These are phyloP conservation scores for Dendrothele bispora DNA, from an alignment of 768 basidiomycete genomes.

Conservation along the genomic window DNA sequence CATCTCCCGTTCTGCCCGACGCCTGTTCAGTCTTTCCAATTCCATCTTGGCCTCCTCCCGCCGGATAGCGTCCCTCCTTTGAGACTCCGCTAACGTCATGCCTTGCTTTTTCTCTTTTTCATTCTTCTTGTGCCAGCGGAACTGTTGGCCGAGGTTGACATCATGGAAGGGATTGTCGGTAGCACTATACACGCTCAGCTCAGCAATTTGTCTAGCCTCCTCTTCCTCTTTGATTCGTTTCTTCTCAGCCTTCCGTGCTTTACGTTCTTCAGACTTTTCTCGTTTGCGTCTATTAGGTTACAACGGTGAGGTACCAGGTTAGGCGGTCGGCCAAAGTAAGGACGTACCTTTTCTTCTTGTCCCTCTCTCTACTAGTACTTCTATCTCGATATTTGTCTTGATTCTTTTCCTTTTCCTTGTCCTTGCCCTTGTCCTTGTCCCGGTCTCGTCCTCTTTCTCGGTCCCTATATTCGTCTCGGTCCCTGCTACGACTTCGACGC, in stretches of 20 bases:
- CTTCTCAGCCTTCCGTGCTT: constrained; percentile 86
- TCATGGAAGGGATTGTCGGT: constrained; percentile 99
- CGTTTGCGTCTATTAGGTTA: constrained; percentile 62
- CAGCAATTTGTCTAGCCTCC: constrained; percentile 88
- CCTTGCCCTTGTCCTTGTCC: background rate
- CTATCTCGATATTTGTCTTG: constrained; percentile 20
- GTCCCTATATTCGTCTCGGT: constrained; percentile 28
- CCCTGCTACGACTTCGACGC: constrained; percentile 29
- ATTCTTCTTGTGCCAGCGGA: constrained; percentile 98
- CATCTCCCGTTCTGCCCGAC: constrained; percentile 89
- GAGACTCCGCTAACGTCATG: constrained; percentile 73
- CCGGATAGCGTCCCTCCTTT: constrained; percentile 75
- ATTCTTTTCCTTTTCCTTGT: constrained; percentile 15
- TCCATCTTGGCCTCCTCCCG: constrained; percentile 94
- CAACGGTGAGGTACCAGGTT: background rate
- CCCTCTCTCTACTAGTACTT: constrained; percentile 32
- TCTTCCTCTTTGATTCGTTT: constrained; percentile 81
- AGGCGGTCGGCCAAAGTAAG: background rate
- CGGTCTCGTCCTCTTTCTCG: constrained; percentile 21
- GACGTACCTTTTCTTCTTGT: constrained; percentile 46
- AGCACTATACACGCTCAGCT: constrained; percentile 94
- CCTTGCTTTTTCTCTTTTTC: constrained; percentile 95
- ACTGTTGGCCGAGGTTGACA: constrained; percentile 93
- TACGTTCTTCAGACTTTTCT: constrained; percentile 85
- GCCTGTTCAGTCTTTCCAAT: constrained; percentile 84